Evolutionary conservation across 352 stramenopile species (phyloP), one percentile per base, ranked within the genome.

Genomic region (Globisporangium mamillatum): DNA sequence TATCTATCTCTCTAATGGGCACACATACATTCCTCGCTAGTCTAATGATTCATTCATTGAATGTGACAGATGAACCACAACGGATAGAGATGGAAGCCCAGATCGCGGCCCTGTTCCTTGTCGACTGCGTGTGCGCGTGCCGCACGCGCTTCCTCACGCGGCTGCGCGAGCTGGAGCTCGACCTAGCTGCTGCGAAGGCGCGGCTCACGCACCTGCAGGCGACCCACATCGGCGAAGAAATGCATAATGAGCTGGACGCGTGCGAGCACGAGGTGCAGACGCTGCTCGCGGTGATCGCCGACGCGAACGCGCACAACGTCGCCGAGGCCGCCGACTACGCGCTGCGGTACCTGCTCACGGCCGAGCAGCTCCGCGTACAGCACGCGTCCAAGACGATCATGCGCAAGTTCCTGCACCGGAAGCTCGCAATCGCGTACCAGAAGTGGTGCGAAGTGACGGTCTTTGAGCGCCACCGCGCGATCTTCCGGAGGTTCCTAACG

Each of bases 161-260:
- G 1, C 22, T 86, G 25, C 76, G 79, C 44, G 76, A 81, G 25
- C 67, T 91, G 6, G 77, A 90, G 54, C 63, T 88, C 32, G 77
- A 78, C 4, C 60, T 88, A 9, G 57, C 58, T 3, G 67, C 68
- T 8, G 73, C 75, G 18, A 65, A 79, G 34, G 60, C 64, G 29
- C 59, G 69, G 18, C 74, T 86, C 34, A 74, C 74, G n/a, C 68
- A 67, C 12, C 61, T 91, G 29, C 69, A 80, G 16, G 73, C 75
- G 6, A 81, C 75, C n/a, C 71, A 84, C 50, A 83, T 91, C 24
- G 77, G 80, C 55, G 80, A 93, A 68, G 78, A 86, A 66, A 88
- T 86, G 66, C 85, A 81, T 46, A 93, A 93, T 66, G 82, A 84
- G 8, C 61, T 93, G 62, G 85, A 91, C 53, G 76, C 76, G 9